Conservation (phyloP, 2,329 filamentous ascomycete genomes). For the Epichloe festucae region DNA sequence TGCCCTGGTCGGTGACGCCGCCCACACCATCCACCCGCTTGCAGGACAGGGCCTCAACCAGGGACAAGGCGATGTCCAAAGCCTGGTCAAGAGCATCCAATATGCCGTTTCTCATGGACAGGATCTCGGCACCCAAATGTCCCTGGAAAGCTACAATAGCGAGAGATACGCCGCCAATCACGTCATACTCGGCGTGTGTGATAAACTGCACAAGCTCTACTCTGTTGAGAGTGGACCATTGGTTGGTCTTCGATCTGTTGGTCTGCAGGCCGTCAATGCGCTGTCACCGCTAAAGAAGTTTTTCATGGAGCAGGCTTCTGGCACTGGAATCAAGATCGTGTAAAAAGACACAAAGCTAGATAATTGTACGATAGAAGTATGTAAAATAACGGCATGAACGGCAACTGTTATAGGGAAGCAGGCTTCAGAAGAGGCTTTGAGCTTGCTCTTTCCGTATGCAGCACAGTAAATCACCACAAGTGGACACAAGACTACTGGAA, state of each 20-base stretch:
- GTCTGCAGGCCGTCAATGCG: constrained; percentile 62
- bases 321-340: constrained; percentile 35
- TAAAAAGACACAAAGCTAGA: constrained; percentile 8
- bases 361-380: neutral
- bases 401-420: neutral
- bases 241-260: constrained; percentile 65
- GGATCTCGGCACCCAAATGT: constrained; percentile 69
- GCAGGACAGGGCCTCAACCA: constrained; percentile 92
- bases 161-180: constrained; percentile 78
- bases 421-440: no score
- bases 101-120: constrained; percentile 70
- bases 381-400: neutral
- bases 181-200: constrained; percentile 63
- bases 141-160: constrained; percentile 67
- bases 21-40: constrained; percentile 88
- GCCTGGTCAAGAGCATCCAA: constrained; percentile 60
- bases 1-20: constrained; percentile 85
- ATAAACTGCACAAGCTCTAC: constrained; percentile 89
- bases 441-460: no score
- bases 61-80: constrained; percentile 77
- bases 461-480: no score
- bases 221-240: constrained; percentile 68
- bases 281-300: constrained; percentile 67
- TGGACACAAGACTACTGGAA: no score
- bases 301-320: constrained; percentile 65